Evolutionary conservation across 805 yeast species (phyloP), one percentile per base, ranked within the genome.

Genomic region (Dipodascopsis tothii): DNA sequence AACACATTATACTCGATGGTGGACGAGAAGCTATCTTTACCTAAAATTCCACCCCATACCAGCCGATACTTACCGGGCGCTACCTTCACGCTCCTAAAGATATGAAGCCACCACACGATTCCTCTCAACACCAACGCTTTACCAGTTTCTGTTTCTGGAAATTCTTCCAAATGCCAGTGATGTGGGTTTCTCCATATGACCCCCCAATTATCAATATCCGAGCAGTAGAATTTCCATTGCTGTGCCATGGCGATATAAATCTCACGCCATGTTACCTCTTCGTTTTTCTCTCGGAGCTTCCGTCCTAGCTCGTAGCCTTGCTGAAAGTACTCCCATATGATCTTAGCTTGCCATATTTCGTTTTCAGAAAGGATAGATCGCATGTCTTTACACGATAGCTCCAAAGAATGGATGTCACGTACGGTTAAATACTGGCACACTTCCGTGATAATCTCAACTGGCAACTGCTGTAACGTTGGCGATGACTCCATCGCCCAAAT

Each of bases 151-250:
- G 47, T 40, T 11, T 39, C 44, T 4, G 39, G 38, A 18, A 35
- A 18, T 7, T 5, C 14, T 23, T 22, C 25, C 21, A 42, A 25
- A 4, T n/a, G 19, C 52, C 50, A 42, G 35, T 46, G 39, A 7
- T 33, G 38, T 2, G 37, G 40, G 3, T 43, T 35, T 14, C 39
- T 37, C 53, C 53, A 49, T 18, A 49, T 47, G 11, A 49, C 41
- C 14, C 53, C 53, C 53, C 53, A 48, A 2, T 45, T 45, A 7
- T 28, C 41, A 25, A 14, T 25, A 17, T 41, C 52, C 3, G 52
- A 50, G 35, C 52, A 48, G 33, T 33, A 48, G 37, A 46, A 40
- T 16, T 40, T 35, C 49, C 48, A 46, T 22, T 45, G 49, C n/a
- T 27, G 34, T 16, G 30, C 32, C 36, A 43, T 30, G n/a, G 48